Evolutionary conservation across 2,329 filamentous ascomycete genomes (phyloP).

Genomic region (Curvularia eragrostidis): DNA sequence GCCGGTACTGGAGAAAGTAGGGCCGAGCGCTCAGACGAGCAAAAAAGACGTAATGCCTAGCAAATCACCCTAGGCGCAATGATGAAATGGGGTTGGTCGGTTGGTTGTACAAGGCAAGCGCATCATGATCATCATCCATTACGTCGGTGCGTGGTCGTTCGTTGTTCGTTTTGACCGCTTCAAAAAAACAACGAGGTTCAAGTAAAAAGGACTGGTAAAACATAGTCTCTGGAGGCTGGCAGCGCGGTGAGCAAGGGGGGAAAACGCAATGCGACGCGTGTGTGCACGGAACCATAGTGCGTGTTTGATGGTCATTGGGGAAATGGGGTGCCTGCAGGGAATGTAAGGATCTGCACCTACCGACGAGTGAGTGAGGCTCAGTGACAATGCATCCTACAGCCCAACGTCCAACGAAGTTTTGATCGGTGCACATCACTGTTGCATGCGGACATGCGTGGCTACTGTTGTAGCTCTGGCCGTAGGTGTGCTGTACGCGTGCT

Average conservation of each 20-base stretch:
- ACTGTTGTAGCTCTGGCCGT: not conserved
- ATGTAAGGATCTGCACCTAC: not conserved
- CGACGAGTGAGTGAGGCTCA: conserved; percentile 1
- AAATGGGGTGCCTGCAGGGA: not conserved
- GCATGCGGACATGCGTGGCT: not conserved
- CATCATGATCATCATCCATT: not conserved
- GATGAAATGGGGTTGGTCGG: not conserved
- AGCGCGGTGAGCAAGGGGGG: not conserved
- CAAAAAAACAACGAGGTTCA: not conserved
- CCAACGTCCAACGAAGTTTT: not conserved
- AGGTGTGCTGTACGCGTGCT: not conserved
- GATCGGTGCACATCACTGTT: not conserved
- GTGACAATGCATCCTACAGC: not conserved
- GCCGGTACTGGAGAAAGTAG: not conserved
- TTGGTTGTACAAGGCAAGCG: not conserved
- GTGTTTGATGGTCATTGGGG: conserved; percentile 9
- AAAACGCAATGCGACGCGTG: conserved; percentile 10
- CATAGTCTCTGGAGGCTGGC: no score
- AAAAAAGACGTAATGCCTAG: conserved; percentile 2
- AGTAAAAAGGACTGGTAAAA: not conserved
- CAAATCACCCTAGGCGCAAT: not conserved
- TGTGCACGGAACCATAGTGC: conserved; percentile 1
- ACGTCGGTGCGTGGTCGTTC: not conserved
- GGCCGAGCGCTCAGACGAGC: not conserved
- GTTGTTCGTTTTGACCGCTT: not conserved